Evolutionary conservation across 768 basidiomycete genomes (phyloP), one percentile per base, ranked within the genome.

Genomic region (Exidia glandulosa): DNA sequence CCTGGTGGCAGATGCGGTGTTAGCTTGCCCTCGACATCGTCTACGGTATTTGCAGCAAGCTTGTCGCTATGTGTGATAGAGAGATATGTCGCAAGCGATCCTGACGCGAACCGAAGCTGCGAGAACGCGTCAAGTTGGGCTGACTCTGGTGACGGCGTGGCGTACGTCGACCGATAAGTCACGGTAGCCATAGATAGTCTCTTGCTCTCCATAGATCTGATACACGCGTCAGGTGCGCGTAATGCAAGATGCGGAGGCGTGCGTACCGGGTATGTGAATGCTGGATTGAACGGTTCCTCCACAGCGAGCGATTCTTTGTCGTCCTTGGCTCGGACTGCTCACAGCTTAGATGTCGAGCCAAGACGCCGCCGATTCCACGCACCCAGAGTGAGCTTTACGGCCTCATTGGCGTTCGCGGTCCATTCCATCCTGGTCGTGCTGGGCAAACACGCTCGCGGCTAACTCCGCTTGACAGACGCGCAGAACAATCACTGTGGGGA

Each of bases 171-270:
- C 86, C 30, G 79, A 70, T 33, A 99, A 78, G 67, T 86, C 86
- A 62, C 84, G 80, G 73, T 96, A 98, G 2, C 95, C 95, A 70
- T 95, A 97, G 59, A 98, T 87, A 74, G 86, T 94, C 74, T 99
- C 94, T 58, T 95, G 89, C 66, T 97, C 92, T 57, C 95, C 95
- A 68, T 85, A 97, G 67, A 99, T 94, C 90, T 92, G 47, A 57
- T n/a, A 27, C 48, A 55, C 32, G 19, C 54, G 32, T 41, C 23
- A 29, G 23, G 31, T 13, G 12, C 23, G 14, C 37, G 9, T 57
- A 47, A 61, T n/a, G 27, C 19, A 32, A n/a, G 3, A 19, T 47
- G 5, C 23, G 32, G 29, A 19, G 19, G 52, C 3, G 34, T 25
- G 69, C 85, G 57, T 66, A 91, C 90, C 4, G 95, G 94, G 73